Evolutionary conservation across 2,329 filamentous ascomycete species (phyloP).

Genomic region (Neophaeococcomyces aloes): DNA sequence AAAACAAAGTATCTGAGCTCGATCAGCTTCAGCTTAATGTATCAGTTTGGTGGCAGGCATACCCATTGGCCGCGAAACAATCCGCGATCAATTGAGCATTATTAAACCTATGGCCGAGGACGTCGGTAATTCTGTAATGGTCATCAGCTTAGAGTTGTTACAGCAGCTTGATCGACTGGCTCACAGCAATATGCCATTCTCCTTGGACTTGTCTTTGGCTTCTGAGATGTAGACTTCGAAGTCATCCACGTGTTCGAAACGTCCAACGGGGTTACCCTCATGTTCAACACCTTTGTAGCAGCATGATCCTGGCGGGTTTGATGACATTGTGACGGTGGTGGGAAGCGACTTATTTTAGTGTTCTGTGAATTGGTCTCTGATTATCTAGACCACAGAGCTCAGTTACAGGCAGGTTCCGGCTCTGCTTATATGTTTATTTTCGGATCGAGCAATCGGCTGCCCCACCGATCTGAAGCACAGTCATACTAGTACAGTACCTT

Average conservation of each 20-base stretch:
- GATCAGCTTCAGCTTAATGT: neutral
- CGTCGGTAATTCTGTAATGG: slow-evolving; percentile 38
- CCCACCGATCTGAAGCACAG: no score
- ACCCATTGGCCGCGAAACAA: slow-evolving; percentile 60
- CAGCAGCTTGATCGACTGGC: neutral
- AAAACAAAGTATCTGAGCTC: slow-evolving; percentile 46
- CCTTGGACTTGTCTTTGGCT: slow-evolving; percentile 41
- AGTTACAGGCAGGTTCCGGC: no score
- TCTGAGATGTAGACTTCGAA: slow-evolving; percentile 46
- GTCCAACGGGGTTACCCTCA: slow-evolving; percentile 39
- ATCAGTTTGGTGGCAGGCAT: neutral
- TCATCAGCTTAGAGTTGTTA: neutral
- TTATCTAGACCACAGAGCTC: no score
- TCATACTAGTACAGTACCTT: no score
- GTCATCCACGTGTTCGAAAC: slow-evolving; percentile 38
- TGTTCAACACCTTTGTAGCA: slow-evolving; percentile 36
- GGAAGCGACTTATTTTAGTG: no score
- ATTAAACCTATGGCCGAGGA: slow-evolving; percentile 47
- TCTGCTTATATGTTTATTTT: no score
- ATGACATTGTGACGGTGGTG: slow-evolving; percentile 34
- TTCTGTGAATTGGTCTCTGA: no score
- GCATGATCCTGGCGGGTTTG: slow-evolving; percentile 36
- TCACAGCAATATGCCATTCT: slow-evolving; percentile 45
- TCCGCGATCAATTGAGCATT: slow-evolving; percentile 60
- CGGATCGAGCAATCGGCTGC: no score